These are phyloP conservation scores for Penicillium maclennaniae DNA, from an alignment of 495 filamentous ascomycete genomes.

Conservation along the genomic window DNA sequence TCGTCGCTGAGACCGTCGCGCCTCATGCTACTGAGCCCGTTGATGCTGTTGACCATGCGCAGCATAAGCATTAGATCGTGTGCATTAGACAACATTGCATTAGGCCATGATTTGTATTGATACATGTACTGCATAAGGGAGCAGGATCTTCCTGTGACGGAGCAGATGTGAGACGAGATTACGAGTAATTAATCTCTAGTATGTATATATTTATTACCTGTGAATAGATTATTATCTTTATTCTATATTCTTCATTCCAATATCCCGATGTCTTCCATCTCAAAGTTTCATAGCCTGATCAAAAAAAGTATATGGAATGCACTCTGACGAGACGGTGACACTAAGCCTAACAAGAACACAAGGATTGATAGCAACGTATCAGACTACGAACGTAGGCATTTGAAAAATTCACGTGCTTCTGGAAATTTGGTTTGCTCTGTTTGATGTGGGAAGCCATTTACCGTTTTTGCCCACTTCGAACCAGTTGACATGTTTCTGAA, in stretches of 20 bases:
- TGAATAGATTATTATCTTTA: background rate
- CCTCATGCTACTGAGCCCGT: background rate
- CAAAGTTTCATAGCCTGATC: too few relatives aligned
- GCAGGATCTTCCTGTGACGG: slow-evolving; percentile 7
- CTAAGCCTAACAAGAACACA: too few relatives aligned
- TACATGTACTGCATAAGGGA: background rate
- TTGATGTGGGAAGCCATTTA: too few relatives aligned
- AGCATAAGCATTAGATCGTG: background rate
- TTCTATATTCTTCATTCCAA: background rate
- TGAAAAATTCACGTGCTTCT: too few relatives aligned
- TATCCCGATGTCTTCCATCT: background rate
- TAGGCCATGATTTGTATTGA: background rate
- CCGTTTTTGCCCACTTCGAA: too few relatives aligned
- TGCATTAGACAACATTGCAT: too few relatives aligned
- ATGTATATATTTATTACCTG: slow-evolving; percentile 5
- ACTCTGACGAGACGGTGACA: too few relatives aligned
- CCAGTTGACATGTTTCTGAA: too few relatives aligned
- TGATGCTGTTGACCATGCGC: background rate
- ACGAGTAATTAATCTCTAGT: slow-evolving; percentile 8
- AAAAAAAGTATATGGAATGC: too few relatives aligned
- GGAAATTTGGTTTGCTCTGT: too few relatives aligned
- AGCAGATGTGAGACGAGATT: slow-evolving; percentile 14
- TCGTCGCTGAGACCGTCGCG: slow-evolving; percentile 5
- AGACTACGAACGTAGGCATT: too few relatives aligned
- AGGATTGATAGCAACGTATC: too few relatives aligned